A percentile compares a stretch with the other conserved stretches of the same genome.
These are phyloP conservation scores for Wickerhamiella shivajii DNA, from an alignment of 805 yeast species.

Conservation along the genomic window DNA sequence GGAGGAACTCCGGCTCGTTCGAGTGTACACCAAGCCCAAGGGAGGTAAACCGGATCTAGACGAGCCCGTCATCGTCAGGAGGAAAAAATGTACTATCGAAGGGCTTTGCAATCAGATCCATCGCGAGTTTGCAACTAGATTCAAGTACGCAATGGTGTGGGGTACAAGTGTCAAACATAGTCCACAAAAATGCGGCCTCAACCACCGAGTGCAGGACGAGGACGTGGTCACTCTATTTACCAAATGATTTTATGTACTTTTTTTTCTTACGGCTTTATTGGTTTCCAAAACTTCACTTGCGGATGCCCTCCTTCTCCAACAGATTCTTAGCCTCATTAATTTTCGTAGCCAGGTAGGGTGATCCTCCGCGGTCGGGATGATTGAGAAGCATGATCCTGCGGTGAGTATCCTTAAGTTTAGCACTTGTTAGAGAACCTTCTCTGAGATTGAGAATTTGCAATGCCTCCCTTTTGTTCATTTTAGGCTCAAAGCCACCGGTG, in stretches of 20 bases:
- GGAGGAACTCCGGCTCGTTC: conserved; percentile 65
- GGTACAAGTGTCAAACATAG: conserved; percentile 86
- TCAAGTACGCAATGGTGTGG: conserved; percentile 93
- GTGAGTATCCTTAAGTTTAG: conserved; percentile 51
- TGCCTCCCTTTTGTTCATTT: conserved; percentile 83
- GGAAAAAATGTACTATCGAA: conserved; percentile 54
- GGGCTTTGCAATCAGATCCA: conserved; percentile 78
- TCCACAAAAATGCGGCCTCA: conserved; percentile 91
- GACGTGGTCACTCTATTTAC: conserved; percentile 88
- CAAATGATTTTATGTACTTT: no score
- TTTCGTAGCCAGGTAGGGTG: conserved; percentile 77
- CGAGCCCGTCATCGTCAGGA: conserved; percentile 86
- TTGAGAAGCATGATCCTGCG: conserved; percentile 73
- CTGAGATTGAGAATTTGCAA: conserved; percentile 60
- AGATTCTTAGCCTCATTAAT: conserved; percentile 83
- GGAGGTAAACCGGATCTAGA: conserved; percentile 67
- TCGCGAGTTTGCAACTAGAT: conserved; percentile 79
- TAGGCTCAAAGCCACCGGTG: conserved; percentile 85
- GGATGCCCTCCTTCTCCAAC: conserved; percentile 43
- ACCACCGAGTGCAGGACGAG: conserved; percentile 73
- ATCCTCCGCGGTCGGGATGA: conserved; percentile 93
- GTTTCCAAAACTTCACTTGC: no score
- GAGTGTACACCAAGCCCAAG: conserved; percentile 74
- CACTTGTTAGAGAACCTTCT: conserved; percentile 26
- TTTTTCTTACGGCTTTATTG: no score